Conservation (phyloP, 371 early-diverging fungal genomes). For the Mortierella sp. region DNA sequence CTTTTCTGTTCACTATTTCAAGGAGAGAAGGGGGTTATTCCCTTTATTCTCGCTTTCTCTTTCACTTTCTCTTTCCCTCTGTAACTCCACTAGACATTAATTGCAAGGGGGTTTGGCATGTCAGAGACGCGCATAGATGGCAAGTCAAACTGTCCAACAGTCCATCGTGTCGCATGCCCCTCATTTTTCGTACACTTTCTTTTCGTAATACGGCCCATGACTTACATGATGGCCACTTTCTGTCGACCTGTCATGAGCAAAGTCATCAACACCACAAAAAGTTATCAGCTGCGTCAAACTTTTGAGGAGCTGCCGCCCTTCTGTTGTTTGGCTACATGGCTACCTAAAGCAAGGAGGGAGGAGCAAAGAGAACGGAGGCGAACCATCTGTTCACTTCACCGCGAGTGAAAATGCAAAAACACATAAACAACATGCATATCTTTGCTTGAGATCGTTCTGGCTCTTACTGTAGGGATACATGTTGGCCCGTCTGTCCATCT, state of each 20-base stretch:
- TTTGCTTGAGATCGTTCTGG: background rate
- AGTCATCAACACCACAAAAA: background rate
- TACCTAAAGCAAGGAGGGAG: background rate
- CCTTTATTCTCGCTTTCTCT: background rate
- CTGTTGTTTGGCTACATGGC: background rate
- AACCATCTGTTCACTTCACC: background rate
- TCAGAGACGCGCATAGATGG: background rate
- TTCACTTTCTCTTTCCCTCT: background rate
- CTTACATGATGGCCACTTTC: background rate
- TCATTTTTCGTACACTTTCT: background rate
- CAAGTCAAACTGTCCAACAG: background rate
- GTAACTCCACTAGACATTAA: background rate
- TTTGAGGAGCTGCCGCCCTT: background rate
- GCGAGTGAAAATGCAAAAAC: background rate
- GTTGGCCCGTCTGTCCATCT: too few relatives aligned
- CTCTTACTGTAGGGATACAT: background rate
- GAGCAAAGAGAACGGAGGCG: background rate
- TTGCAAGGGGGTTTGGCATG: conserved; percentile 16
- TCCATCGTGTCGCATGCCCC: background rate
- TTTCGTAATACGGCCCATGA: background rate
- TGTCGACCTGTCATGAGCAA: background rate
- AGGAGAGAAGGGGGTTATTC: background rate
- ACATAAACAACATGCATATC: background rate
- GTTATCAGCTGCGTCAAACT: background rate
- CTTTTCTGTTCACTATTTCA: background rate